Base-by-base conservation (phyloP, 768 basidiomycete species). In the Cyclocybe cylindracea region DNA sequence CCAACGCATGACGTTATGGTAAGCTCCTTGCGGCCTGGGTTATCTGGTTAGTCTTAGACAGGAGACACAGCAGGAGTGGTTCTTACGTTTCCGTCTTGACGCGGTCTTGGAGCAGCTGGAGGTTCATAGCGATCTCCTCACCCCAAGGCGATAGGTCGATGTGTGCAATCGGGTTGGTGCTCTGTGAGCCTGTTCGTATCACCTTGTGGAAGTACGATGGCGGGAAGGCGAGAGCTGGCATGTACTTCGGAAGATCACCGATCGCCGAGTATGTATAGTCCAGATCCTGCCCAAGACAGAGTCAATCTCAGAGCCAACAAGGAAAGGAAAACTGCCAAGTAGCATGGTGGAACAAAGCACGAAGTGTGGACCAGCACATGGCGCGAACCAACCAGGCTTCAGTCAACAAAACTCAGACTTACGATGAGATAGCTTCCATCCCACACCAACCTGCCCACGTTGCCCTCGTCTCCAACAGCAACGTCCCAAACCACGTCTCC, bases 171-270 rank as follows among this genome's bases (percentile, higher is more conserved):
- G 82, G 85, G 59, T 86, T 86, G 16, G 75, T 77, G 10, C 73
- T 71, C 11, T 61, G 61, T 11, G 78, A 66, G 11, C 84, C 80
- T 0, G 83, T 85, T 14, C 89, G 82, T 50, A 94, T 83, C 39
- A 92, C 87, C 36, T 87, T 83, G 66, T 94, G 89, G 75, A 93
- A 94, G 69, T 93, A 93, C 16, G 91, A 92, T 1, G 92, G 92
- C 13, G 92, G 79, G 63, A 92, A 91, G 2, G 89, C 87, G 38
- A 94, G 66, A 9, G 86, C 83, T 41, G 88, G 88, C 55, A 94
- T 74, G 67, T 91, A 91, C 59, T 83, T 83, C 14, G 92, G 89
- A 29, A 92, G 69, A 62, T 93, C 90, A 4, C 90, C 91, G 34
- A 83, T 75, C 1, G 78, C 64, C 10, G 89, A 89, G 67, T 87